Conservation (phyloP, 2,329 filamentous ascomycete genomes). For the Pseudogymnoascus sp. region DNA sequence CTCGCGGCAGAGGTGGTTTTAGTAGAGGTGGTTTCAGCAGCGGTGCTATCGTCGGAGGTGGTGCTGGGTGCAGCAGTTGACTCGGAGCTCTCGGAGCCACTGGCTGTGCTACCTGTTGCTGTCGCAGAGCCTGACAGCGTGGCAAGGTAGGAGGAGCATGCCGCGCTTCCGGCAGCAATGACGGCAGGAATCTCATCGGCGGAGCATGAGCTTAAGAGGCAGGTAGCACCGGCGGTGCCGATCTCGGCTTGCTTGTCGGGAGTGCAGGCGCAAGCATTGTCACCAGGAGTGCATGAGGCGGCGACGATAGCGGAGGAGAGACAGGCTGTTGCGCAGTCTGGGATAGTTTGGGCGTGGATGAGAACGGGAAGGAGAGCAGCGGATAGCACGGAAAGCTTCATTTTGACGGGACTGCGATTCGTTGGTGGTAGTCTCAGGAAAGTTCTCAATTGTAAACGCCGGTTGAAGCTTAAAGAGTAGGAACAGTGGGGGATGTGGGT, state of each 20-base stretch:
- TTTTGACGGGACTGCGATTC: not conserved
- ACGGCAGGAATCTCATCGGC: not conserved
- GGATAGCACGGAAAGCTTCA: slow-evolving; percentile 6
- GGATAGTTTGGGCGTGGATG: not conserved
- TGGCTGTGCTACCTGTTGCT: not conserved
- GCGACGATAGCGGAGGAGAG: not conserved
- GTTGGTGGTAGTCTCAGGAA: not conserved
- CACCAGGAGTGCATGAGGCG: not conserved
- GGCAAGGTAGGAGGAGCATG: not conserved
- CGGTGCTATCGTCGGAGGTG: not conserved
- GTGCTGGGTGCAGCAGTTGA: not conserved
- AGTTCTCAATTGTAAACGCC: not conserved
- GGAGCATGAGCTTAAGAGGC: not conserved
- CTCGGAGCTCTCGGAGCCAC: not conserved
- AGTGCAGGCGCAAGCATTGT: not conserved
- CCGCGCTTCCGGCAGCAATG: not conserved
- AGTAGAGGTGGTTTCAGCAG: not conserved
- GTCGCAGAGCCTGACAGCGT: not conserved
- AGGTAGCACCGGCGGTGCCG: not conserved
- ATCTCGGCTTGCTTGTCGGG: not conserved
- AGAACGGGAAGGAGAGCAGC: not conserved
- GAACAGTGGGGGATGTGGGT: not conserved
- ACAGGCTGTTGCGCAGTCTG: not conserved
- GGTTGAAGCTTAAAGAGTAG: not conserved
- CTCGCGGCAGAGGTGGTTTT: not conserved